These are phyloP conservation scores for Talaromyces nanjingensis DNA, from an alignment of 495 filamentous ascomycete species.

Conservation along the genomic window DNA sequence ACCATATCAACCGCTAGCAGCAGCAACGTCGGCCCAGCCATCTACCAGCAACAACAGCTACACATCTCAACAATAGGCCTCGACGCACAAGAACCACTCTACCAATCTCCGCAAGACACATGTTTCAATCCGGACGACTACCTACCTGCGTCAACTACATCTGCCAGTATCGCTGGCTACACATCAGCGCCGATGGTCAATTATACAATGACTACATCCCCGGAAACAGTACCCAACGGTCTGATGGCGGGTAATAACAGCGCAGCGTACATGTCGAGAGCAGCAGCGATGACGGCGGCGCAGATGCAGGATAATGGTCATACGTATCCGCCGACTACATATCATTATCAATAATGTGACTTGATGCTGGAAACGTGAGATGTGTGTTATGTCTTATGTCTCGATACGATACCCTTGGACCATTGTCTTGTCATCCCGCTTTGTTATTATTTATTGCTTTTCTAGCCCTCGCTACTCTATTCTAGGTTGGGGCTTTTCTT, in stretches of 20 bases:
- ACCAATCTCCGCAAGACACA: slow-evolving; percentile 2
- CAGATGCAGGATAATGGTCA: neutral
- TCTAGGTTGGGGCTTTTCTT: neutral
- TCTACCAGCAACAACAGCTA: neutral
- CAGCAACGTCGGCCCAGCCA: neutral
- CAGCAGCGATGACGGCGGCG: neutral
- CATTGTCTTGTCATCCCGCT: neutral
- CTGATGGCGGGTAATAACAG: neutral
- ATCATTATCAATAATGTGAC: neutral
- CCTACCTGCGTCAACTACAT: neutral
- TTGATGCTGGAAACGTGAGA: neutral
- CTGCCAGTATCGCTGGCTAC: neutral
- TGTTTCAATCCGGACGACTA: neutral
- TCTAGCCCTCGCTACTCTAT: neutral
- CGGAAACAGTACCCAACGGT: neutral
- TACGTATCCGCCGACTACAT: neutral
- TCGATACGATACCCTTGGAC: neutral
- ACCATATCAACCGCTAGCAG: neutral
- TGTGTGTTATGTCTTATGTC: neutral
- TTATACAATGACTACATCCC: neutral
- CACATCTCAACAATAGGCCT: neutral
- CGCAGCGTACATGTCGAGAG: neutral
- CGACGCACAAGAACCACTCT: neutral
- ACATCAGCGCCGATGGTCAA: neutral
- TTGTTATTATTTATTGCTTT: neutral